Evolutionary conservation across 495 filamentous ascomycete genomes (phyloP).

Genomic region (Sabuloglossum arenarium): DNA sequence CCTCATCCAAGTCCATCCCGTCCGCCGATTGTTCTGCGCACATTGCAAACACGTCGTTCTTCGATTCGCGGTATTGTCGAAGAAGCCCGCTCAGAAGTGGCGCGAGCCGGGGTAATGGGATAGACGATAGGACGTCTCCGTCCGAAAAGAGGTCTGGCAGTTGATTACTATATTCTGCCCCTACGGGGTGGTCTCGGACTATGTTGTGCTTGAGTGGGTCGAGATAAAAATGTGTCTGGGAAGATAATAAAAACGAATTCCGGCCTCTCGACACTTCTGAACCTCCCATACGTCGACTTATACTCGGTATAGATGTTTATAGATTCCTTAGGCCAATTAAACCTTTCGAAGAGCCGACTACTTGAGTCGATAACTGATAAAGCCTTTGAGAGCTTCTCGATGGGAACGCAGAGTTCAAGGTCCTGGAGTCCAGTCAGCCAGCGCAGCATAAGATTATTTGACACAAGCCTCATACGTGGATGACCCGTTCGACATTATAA

Average conservation of each 20-base stretch:
- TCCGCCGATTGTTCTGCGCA: slow-evolving; percentile 8
- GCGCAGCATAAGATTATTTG: not conserved
- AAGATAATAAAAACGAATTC: slow-evolving; percentile 1
- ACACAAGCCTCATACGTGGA: slow-evolving; percentile 2
- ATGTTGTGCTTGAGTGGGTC: slow-evolving; percentile 1
- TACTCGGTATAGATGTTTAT: slow-evolving; percentile 4
- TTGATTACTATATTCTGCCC: not conserved
- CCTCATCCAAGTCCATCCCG: slow-evolving; percentile 5
- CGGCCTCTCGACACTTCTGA: not conserved
- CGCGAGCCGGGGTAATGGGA: slow-evolving; percentile 3
- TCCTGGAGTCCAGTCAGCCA: slow-evolving; percentile 1
- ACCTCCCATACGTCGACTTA: slow-evolving; percentile 3
- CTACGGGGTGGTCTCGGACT: not conserved
- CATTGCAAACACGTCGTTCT: slow-evolving; percentile 1
- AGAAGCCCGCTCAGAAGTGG: slow-evolving; percentile 6
- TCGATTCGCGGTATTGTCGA: slow-evolving; percentile 1
- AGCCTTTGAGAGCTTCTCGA: not conserved
- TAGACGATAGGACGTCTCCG: not conserved
- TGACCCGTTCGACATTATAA: slow-evolving; percentile 4
- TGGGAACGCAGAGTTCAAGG: slow-evolving; percentile 6
- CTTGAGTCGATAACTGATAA: not conserved
- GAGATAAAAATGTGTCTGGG: slow-evolving; percentile 2
- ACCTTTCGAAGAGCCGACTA: not conserved
- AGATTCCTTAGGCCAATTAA: not conserved
- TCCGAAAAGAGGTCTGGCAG: not conserved